A percentile compares a stretch with the other conserved stretches of the same genome.
Evolutionary conservation across 2,329 filamentous ascomycete species (phyloP).

Genomic region (Metarhizium humberi): DNA sequence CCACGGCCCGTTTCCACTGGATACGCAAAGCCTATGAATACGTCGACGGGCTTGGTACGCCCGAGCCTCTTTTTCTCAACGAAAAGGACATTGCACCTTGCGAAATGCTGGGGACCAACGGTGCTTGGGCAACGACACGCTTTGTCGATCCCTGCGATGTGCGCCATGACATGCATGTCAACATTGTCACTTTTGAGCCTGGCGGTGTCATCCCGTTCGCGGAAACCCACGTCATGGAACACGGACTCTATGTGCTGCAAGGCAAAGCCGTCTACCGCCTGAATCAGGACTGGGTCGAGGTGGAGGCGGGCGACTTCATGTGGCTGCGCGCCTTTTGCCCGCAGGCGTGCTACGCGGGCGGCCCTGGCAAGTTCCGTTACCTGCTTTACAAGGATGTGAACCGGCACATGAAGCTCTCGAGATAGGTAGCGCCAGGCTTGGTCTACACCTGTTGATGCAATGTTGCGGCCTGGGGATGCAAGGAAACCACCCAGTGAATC

Average conservation of each 20-base stretch:
- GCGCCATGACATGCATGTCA: slow-evolving; percentile 7
- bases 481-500: too few relatives aligned
- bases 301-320: slow-evolving; percentile 7
- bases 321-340: slow-evolving; percentile 7
- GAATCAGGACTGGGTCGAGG: slow-evolving; percentile 7
- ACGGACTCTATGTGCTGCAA: slow-evolving; percentile 6
- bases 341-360: slow-evolving; percentile 6
- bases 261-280: slow-evolving; percentile 7
- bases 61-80: background rate
- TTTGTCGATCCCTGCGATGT: slow-evolving; percentile 6
- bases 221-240: slow-evolving; percentile 8
- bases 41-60: background rate
- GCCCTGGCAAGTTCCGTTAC: slow-evolving; percentile 5
- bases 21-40: slow-evolving; percentile 5
- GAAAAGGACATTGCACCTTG: slow-evolving; percentile 1
- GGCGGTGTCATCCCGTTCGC: slow-evolving; percentile 6
- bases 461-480: too few relatives aligned
- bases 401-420: slow-evolving; percentile 4
- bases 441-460: background rate
- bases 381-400: slow-evolving; percentile 7
- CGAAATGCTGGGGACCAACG: slow-evolving; percentile 2
- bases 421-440: background rate
- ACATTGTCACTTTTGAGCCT: slow-evolving; percentile 4
- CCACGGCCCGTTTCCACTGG: slow-evolving; percentile 6
- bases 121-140: slow-evolving; percentile 5